Base-by-base conservation (phyloP, 129 eudicot genomes). In the Escallonia rubra region DNA sequence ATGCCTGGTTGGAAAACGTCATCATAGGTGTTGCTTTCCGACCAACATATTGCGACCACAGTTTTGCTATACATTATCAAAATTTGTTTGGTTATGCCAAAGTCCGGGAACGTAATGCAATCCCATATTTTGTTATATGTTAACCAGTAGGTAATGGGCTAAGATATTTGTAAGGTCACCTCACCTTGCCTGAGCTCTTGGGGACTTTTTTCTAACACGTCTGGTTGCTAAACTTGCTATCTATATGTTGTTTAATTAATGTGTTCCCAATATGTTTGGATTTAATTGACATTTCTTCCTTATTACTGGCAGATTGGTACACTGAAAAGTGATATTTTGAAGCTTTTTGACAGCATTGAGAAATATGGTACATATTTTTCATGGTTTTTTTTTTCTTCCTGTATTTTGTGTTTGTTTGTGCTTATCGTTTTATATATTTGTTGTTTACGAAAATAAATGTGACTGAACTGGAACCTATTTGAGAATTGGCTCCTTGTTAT, bases 321-420 rank as follows among this genome's bases (percentile, higher is more conserved):
- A 14, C 73, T 89, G 71, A 86, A 82, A 65, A 89, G 80, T 61
- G 95, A 85, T 70, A 77, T 86, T 15, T 60, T 79, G 78, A 93
- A 89, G 79, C 96, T 93, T 68, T 84, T 93, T 81, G 98, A 89
- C 82, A 83, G 90, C 56, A 74, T 81, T 78, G 88, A 89, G 81
- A 89, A 83, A 80, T 89, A 89, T 65, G 98, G 96, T 93, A 78
- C 58, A 85, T 79, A 4, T 40, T 3, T 49, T 15, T 50, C 3
- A 15, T 45, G 43, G 47, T 10, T 43, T 65, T 34, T 62, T 47
- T 38, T 60, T 9, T 66, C 8, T 43, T 3, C 56, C 38, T 68
- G 42, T 51, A n/a, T 53, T 23, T 46, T 71, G 58, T 23, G 12
- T 23, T 12, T 13, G 6, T n/a, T 62, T 50, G 4, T 16, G 15